Evolutionary conservation across 176 grass and related monocot species (phyloP), one percentile per base, ranked within the genome.

Genomic region (Zea luxurians): DNA sequence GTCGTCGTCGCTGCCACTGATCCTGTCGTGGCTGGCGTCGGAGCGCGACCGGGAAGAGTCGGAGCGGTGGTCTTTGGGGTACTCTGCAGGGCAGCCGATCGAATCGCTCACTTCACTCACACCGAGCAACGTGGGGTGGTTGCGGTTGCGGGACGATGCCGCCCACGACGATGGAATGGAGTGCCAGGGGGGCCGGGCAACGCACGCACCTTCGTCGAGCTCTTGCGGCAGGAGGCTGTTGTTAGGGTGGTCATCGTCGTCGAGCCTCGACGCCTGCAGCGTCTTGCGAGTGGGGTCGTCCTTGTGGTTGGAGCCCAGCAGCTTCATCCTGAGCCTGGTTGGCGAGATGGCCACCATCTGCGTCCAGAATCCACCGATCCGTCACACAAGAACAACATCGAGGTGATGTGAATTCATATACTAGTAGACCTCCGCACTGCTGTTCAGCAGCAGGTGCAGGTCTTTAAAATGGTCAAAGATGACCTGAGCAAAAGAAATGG

Each of bases 301-400:
- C 48, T 66, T 80, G 63, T n/a, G 47, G 48, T 38, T 37, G 57
- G 80, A 90, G 16, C 96, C 92, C 4, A 93, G 61, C 57, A 99
- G 85, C 77, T 87, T 99, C 88, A 93, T 93, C 81, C 88, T 87
- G 34, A 93, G 84, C 78, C 95, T 99, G 34, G 90, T 89, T 1
- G 92, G 96, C 64, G 96, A 95, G 46, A 99, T 81, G 1, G 87
- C 79, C 10, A 86, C 88, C 76, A 85, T 89, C 96, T 94, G 57
- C 58, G 78, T 45, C 42, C 42, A 43, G 5, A 58, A 68, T 52
- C 21, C 15, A 13, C 0, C 13, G 27, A 35, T 12, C 3, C 0
- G 12, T 38, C 75, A 3, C 13, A 61, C 3, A 16, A 20, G 6
- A 67, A 38, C 15, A 27, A 27, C 27, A 27, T 27, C 27, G 27